phyloP scores from a whole-genome alignment of 1,284 basidiomycete species.

The Trametes hirsuta region DNA sequence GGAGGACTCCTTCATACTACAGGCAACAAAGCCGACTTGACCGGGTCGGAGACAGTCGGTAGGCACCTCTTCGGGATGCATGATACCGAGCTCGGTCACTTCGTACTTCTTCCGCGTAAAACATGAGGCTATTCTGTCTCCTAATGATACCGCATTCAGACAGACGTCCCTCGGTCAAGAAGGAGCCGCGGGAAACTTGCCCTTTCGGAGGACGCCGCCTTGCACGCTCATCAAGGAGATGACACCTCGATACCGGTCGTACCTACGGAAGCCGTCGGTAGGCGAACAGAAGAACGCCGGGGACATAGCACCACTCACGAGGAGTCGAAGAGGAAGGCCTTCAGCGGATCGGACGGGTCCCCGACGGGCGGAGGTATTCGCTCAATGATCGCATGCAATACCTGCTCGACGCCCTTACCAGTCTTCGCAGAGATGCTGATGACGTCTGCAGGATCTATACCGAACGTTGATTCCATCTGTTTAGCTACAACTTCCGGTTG shows the following conservation, averaged over 20 bases:
- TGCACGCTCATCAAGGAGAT: constrained; percentile 91
- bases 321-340: constrained; percentile 94
- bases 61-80: constrained; percentile 87
- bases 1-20: constrained; percentile 98
- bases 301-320: constrained; percentile 54
- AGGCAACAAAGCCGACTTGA: constrained; percentile 90
- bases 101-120: constrained; percentile 93
- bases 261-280: constrained; percentile 52
- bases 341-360: constrained; percentile 57
- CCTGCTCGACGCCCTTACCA: constrained; percentile 76
- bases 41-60: constrained; percentile 77
- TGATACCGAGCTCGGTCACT: constrained; percentile 88
- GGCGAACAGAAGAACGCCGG: background rate
- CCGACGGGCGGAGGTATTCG: constrained; percentile 79
- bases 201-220: constrained; percentile 65
- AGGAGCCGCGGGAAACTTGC: constrained; percentile 36
- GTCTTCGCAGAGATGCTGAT: constrained; percentile 92
- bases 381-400: constrained; percentile 83
- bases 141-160: constrained; percentile 41
- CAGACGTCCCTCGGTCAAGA: background rate
- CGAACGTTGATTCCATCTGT: constrained; percentile 84
- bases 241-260: constrained; percentile 96
- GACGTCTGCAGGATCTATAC: constrained; percentile 72
- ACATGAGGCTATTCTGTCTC: constrained; percentile 87
- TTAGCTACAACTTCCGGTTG: constrained; percentile 79